These are phyloP conservation scores for Asterophora lycoperdoides DNA, from an alignment of 768 basidiomycete genomes.

Conservation along the genomic window DNA sequence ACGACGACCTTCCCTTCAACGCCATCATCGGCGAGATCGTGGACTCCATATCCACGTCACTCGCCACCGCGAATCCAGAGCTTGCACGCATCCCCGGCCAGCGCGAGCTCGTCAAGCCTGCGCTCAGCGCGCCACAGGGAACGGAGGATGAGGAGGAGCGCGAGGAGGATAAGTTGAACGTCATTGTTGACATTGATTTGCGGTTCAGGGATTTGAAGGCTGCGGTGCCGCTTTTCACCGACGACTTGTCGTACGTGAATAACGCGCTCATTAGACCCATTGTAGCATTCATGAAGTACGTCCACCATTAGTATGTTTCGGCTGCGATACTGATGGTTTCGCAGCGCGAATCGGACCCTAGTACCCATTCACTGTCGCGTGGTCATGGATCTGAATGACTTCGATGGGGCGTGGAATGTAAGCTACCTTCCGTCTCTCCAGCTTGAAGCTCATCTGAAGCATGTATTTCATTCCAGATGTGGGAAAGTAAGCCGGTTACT, in stretches of 20 bases:
- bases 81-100: constrained; percentile 76
- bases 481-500: constrained; percentile 70
- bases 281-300: constrained; percentile 97
- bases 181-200: constrained; percentile 88
- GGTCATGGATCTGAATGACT: constrained; percentile 77
- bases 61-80: constrained; percentile 37
- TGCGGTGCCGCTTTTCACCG: constrained; percentile 86
- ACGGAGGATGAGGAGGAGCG: constrained; percentile 26
- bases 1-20: constrained; percentile 66
- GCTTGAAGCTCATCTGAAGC: constrained; percentile 13
- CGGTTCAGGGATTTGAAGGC: constrained; percentile 95
- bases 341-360: constrained; percentile 87
- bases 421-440: constrained; percentile 27
- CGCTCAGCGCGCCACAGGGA: constrained; percentile 66
- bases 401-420: constrained; percentile 96
- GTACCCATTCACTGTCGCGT: constrained; percentile 92
- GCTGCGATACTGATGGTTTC: constrained; percentile 10
- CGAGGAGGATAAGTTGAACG: constrained; percentile 39
- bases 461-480: constrained; percentile 53
- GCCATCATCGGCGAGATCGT: constrained; percentile 87
- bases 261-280: constrained; percentile 92
- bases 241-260: constrained; percentile 86
- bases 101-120: constrained; percentile 80
- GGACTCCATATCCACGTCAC: constrained; percentile 74
- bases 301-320: constrained; percentile 10